Evolutionary conservation across 2,329 filamentous ascomycete species (phyloP).

Genomic region (Apiospora rasikravindrae): DNA sequence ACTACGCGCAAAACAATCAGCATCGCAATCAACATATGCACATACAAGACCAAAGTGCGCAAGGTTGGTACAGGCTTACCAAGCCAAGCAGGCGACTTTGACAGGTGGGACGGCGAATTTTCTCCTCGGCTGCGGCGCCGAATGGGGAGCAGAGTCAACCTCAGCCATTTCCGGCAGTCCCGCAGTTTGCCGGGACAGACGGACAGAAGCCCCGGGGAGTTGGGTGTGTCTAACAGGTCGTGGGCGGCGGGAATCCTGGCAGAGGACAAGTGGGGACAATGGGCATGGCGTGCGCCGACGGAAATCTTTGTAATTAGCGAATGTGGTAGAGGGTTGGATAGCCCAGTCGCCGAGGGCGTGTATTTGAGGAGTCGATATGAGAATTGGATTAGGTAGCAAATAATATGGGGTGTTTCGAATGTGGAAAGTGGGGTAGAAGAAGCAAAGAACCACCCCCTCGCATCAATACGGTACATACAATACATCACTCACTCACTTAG

Average conservation of each 20-base stretch:
- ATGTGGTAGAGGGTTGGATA: slow-evolving; percentile 8
- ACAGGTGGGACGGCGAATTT: slow-evolving; percentile 54
- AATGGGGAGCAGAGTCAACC: slow-evolving; percentile 7
- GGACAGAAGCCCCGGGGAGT: neutral
- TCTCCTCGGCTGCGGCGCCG: slow-evolving; percentile 32
- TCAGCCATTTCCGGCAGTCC: slow-evolving; percentile 6
- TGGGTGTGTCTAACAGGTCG: slow-evolving; percentile 5
- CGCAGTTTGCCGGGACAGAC: slow-evolving; percentile 8
- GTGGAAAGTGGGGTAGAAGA: neutral
- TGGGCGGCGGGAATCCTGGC: slow-evolving; percentile 15
- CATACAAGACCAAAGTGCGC: slow-evolving; percentile 20
- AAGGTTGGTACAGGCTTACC: slow-evolving; percentile 41
- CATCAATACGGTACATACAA: too few species aligned
- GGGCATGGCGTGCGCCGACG: neutral
- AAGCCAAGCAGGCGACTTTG: slow-evolving; percentile 56
- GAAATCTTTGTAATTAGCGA: neutral
- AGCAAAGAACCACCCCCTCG: neutral
- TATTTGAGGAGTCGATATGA: slow-evolving; percentile 15
- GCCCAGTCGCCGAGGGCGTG: slow-evolving; percentile 5
- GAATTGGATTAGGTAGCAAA: slow-evolving; percentile 7
- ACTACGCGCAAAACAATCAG: slow-evolving; percentile 35
- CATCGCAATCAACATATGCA: neutral
- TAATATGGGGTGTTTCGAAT: slow-evolving; percentile 3
- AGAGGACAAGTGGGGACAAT: slow-evolving; percentile 10
- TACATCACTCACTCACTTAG: neutral